phyloP scores from a whole-genome alignment of 768 basidiomycete genomes.

The Amanita exitialis region DNA sequence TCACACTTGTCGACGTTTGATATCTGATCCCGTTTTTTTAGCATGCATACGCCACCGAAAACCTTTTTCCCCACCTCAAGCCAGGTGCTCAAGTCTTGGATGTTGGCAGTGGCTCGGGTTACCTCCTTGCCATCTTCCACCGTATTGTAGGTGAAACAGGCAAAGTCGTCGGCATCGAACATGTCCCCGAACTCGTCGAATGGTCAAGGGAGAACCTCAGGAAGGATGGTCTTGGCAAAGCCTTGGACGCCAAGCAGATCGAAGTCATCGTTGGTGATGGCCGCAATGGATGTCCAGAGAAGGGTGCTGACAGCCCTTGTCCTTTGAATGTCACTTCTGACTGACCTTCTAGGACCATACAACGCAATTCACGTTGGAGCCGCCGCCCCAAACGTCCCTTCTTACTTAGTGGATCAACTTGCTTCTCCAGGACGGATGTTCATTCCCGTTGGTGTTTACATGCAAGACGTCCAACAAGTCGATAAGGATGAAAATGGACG shows the following conservation, averaged over 20 bases:
- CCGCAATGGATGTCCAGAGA: conserved; percentile 43
- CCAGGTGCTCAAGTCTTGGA: conserved; percentile 77
- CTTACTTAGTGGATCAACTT: conserved; percentile 67
- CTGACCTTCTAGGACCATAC: conserved; percentile 41
- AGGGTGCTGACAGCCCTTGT: conserved; percentile 11
- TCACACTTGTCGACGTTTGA: background rate
- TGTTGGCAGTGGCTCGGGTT: conserved; percentile 84
- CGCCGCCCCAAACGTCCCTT: conserved; percentile 68
- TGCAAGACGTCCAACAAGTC: conserved; percentile 60
- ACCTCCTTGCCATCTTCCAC: conserved; percentile 74
- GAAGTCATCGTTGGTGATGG: conserved; percentile 73
- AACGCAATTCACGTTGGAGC: conserved; percentile 93
- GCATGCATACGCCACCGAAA: conserved; percentile 83
- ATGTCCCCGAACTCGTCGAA: conserved; percentile 69
- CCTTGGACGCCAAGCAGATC: conserved; percentile 45
- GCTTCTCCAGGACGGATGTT: conserved; percentile 78
- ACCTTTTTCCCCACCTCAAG: conserved; percentile 61
- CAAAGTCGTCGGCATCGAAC: conserved; percentile 84
- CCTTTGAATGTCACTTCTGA: conserved; percentile 2
- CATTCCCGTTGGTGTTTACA: conserved; percentile 70
- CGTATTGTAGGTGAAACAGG: conserved; percentile 52
- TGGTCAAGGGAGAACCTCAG: conserved; percentile 61
- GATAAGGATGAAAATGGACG: conserved; percentile 70
- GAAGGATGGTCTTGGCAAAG: conserved; percentile 49
- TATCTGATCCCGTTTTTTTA: conserved; percentile 14